Evolutionary conservation across 108 stramenopile species (phyloP).

Genomic region (Skeletonema grethae): DNA sequence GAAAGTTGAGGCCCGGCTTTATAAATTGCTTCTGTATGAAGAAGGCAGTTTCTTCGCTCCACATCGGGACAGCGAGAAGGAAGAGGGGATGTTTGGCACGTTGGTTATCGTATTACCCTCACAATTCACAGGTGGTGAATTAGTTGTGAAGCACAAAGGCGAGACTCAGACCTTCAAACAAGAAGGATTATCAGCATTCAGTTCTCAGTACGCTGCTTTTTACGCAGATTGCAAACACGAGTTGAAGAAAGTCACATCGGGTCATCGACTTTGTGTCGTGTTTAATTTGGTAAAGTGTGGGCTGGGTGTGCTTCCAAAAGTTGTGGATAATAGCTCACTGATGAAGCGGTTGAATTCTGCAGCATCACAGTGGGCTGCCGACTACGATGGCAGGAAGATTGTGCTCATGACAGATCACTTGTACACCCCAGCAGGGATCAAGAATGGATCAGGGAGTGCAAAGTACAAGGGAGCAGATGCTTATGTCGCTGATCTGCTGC

Average conservation of each 20-base stretch:
- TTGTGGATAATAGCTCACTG: constrained; percentile 6
- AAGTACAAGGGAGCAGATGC: constrained; percentile 27
- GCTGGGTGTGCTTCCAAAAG: constrained; percentile 4
- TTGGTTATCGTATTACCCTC: constrained; percentile 40
- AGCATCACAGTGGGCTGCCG: constrained; percentile 6
- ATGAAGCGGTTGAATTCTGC: constrained; percentile 17
- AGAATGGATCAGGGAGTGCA: constrained; percentile 11
- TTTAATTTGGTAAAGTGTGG: constrained; percentile 26
- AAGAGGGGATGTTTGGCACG: constrained; percentile 52
- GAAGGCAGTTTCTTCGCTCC: constrained; percentile 39
- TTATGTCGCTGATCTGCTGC: constrained; percentile 15
- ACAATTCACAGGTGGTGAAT: constrained; percentile 21
- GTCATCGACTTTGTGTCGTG: constrained; percentile 22
- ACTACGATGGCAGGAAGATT: constrained; percentile 16
- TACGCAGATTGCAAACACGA: constrained; percentile 33
- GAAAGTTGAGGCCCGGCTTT: constrained; percentile 35
- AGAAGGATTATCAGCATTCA: constrained; percentile 8
- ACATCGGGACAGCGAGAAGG: constrained; percentile 48
- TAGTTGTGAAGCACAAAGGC: constrained; percentile 28
- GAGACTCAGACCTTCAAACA: constrained; percentile 10
- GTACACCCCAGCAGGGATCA: constrained; percentile 25
- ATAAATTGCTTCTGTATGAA: constrained; percentile 50
- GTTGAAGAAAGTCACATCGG: constrained; percentile 15
- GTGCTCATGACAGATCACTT: constrained; percentile 37
- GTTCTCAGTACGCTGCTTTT: constrained; percentile 31